phyloP scores from a whole-genome alignment of 352 stramenopile genomes.

The Globisporangium iwayamae region DNA sequence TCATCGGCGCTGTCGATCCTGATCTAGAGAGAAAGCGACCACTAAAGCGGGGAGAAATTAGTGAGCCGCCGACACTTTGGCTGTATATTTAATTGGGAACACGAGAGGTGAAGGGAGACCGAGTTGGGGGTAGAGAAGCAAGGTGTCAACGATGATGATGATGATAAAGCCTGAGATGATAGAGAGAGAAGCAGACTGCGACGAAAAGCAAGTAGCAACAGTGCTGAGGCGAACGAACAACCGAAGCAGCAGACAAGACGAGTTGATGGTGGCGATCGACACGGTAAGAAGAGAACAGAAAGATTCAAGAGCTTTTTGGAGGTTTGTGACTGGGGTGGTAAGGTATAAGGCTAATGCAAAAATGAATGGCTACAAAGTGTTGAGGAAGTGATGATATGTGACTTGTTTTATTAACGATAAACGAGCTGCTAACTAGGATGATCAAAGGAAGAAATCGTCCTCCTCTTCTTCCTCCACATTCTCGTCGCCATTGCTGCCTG shows the following conservation, averaged over 20 bases:
- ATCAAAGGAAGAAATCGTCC: slow-evolving; percentile 72
- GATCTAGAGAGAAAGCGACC: slow-evolving; percentile 32
- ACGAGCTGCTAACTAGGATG: not conserved
- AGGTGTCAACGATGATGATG: too few species aligned
- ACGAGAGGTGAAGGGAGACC: too few species aligned
- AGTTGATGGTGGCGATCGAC: not conserved
- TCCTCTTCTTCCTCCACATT: slow-evolving; percentile 33
- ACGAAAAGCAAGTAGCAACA: not conserved
- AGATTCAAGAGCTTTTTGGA: not conserved
- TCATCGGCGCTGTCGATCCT: slow-evolving; percentile 55
- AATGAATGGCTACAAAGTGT: not conserved
- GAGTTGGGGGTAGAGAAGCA: too few species aligned
- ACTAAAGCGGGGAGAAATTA: not conserved
- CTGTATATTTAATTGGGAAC: not conserved
- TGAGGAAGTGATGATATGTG: too few species aligned
- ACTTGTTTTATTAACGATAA: not conserved
- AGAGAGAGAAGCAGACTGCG: not conserved
- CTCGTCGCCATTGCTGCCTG: slow-evolving; percentile 11
- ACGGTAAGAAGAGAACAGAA: not conserved
- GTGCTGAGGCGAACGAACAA: not conserved
- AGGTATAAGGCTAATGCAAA: not conserved
- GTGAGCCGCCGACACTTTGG: not conserved
- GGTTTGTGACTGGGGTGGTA: too few species aligned
- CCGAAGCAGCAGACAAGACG: not conserved
- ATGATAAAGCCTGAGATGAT: too few species aligned